Base-by-base conservation (phyloP, 805 yeast genomes). In the Starmera dryadoides region DNA sequence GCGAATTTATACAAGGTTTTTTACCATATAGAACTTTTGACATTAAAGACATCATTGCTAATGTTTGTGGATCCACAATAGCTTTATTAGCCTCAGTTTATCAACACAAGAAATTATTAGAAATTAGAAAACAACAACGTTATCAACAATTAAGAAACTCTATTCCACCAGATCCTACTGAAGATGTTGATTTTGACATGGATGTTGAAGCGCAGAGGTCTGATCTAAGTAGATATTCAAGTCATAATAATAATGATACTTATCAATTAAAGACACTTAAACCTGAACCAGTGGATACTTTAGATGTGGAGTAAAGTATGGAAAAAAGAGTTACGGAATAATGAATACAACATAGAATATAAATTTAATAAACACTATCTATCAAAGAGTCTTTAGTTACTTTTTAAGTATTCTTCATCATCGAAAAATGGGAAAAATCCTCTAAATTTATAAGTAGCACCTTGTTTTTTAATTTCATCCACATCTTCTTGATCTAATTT, bases 1-100 rank as follows among this genome's bases (percentile, higher is more conserved):
- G 78, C 57, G 85, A 78, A 48, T 58, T 69, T 35, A 39, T 67
- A 1, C 85, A 78, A 46, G 65, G 66, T 15, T 30, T 71, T 3
- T 60, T 73, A 30, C 71, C 76, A 0, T 49, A 43, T 3, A 49
- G 85, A 38, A 56, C 58, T 0, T 77, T 76, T 53, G 85, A 78
- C 44, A 35, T 51, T 2, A 35, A 45, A 35, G 85, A 78, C 49
- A 77, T 77, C 16, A 35, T 56, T 1, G 54, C 50, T 26, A 67
- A 68, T 40, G 39, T 60, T 0, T 4, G 42, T 4, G 71, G 71
- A 2, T 56, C 57, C 0, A n/a, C 21, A 2, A 20, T 37, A 4
- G 55, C 56, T 1, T 26, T 52, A 6, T 33, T 38, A 1, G 6
- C 44, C 3, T 46, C 50, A 1, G 37, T 45, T n/a, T 22, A 40